Conservation (phyloP, 257 asterid species). For the Lycium ferocissimum region DNA sequence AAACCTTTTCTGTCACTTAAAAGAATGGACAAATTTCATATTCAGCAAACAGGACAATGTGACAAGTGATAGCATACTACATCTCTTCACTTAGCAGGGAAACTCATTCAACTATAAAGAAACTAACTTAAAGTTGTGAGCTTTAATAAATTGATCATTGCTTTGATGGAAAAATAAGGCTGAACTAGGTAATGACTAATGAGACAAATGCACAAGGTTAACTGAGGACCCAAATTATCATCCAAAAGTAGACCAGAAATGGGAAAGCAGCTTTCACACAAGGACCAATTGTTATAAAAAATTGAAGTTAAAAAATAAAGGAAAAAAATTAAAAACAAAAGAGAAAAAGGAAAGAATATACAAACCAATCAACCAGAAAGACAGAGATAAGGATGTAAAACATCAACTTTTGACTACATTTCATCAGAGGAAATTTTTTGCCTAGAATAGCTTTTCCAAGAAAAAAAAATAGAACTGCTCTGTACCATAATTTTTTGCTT, state of each 20-base stretch:
- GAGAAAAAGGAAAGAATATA: neutral
- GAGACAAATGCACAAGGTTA: conserved; percentile 11
- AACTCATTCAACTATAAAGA: neutral
- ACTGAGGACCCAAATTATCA: neutral
- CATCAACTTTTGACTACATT: neutral
- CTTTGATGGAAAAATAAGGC: neutral
- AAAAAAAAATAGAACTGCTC: neutral
- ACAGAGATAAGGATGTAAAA: neutral
- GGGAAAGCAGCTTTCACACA: neutral
- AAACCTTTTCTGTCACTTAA: neutral
- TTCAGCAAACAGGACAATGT: neutral
- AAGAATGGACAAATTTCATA: conserved; percentile 23
- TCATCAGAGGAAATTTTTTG: neutral
- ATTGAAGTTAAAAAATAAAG: conserved; percentile 4
- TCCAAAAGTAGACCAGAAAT: neutral
- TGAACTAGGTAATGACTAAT: neutral
- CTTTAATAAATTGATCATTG: neutral
- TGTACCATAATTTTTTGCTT: neutral
- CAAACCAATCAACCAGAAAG: conserved; percentile 16
- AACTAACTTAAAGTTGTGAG: conserved; percentile 15
- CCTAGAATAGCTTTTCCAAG: neutral
- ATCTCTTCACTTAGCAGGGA: neutral
- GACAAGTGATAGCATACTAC: neutral
- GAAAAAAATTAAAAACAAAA: neutral
- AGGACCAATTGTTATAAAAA: neutral